These are phyloP conservation scores for Lantana camara DNA, from an alignment of 257 asterid species.

Conservation along the genomic window DNA sequence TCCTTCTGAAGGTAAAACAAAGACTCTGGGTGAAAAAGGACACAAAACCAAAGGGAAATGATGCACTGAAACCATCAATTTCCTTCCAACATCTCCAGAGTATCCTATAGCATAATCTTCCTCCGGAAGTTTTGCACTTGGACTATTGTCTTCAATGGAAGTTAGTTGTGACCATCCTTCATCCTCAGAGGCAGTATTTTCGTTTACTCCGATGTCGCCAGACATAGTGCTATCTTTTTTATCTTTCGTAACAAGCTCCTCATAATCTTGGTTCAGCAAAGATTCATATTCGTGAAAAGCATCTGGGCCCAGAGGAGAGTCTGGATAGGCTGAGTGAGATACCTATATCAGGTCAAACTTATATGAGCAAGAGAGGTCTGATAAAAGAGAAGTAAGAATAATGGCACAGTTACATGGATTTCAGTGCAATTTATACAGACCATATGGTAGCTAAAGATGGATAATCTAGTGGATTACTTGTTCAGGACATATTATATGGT, in stretches of 20 bases:
- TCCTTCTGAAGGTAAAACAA: slow-evolving; percentile 98
- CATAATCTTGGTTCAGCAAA: slow-evolving; percentile 86
- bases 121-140: slow-evolving; percentile 39
- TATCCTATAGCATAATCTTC: slow-evolving; percentile 41
- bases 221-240: slow-evolving; percentile 36
- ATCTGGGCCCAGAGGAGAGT: slow-evolving; percentile 98
- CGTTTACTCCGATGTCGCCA: slow-evolving; percentile 35
- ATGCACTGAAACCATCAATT: slow-evolving; percentile 68
- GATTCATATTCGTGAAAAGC: slow-evolving; percentile 88
- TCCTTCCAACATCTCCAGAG: slow-evolving; percentile 54
- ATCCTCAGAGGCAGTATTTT: slow-evolving; percentile 46
- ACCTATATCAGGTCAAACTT: slow-evolving; percentile 49
- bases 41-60: slow-evolving; percentile 90
- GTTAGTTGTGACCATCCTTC: slow-evolving; percentile 81
- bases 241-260: slow-evolving; percentile 72
- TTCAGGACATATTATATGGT: neutral
- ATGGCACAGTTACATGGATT: neutral
- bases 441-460: neutral
- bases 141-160: slow-evolving; percentile 49
- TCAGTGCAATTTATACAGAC: neutral
- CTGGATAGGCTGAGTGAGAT: slow-evolving; percentile 92
- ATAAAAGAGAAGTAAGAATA: neutral
- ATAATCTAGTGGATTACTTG: slow-evolving; percentile 6
- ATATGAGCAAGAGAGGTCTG: slow-evolving; percentile 21
- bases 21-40: slow-evolving; percentile 88